These are phyloP conservation scores for Yarrowia sp. DNA, from an alignment of 805 yeast species.

Conservation along the genomic window DNA sequence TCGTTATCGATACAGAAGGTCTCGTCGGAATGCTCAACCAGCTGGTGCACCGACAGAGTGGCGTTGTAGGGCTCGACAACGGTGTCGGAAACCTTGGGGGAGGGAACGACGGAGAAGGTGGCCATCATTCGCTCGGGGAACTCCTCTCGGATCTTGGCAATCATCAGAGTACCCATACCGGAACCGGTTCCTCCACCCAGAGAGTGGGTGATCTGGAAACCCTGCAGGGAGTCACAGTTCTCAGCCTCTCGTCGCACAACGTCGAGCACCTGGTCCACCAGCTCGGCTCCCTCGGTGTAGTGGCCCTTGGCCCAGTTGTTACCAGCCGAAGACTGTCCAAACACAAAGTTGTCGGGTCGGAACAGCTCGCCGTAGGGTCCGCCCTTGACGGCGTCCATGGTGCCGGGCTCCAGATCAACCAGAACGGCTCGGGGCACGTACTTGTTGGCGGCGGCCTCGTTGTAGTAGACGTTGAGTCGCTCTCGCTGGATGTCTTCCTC, in stretches of 20 bases:
- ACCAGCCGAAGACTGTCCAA: slow-evolving; percentile 92
- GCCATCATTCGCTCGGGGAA: slow-evolving; percentile 97
- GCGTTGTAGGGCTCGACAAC: slow-evolving; percentile 97
- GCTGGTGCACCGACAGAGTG: slow-evolving; percentile 86
- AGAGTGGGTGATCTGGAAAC: slow-evolving; percentile 88
- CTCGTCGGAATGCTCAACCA: slow-evolving; percentile 89
- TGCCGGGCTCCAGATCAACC: slow-evolving; percentile 93
- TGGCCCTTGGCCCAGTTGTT: slow-evolving; percentile 98
- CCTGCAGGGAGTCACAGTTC: slow-evolving; percentile 90
- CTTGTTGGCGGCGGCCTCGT: slow-evolving; percentile 84
- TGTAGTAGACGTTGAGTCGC: slow-evolving; percentile 82
- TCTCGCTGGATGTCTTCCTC: slow-evolving; percentile 48
- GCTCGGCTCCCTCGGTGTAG: slow-evolving; percentile 95
- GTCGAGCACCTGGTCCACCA: slow-evolving; percentile 87
- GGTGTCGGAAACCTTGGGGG: slow-evolving; percentile 89
- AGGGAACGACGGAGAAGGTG: slow-evolving; percentile 90
- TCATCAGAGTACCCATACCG: slow-evolving; percentile 91
- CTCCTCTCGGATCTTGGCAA: slow-evolving; percentile 87
- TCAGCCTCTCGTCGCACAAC: slow-evolving; percentile 93
- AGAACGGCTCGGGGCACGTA: slow-evolving; percentile 93
- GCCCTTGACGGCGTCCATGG: slow-evolving; percentile 82
- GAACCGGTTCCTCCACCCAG: slow-evolving; percentile 96
- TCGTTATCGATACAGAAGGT: slow-evolving; percentile 96
- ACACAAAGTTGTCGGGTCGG: slow-evolving; percentile 90
- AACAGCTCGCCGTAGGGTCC: slow-evolving; percentile 84